A percentile compares a stretch with the other conserved stretches of the same genome.
These are phyloP conservation scores for rapeseed (Brassica napus) DNA, from an alignment of 345 rosid genomes.

Conservation along the genomic window DNA sequence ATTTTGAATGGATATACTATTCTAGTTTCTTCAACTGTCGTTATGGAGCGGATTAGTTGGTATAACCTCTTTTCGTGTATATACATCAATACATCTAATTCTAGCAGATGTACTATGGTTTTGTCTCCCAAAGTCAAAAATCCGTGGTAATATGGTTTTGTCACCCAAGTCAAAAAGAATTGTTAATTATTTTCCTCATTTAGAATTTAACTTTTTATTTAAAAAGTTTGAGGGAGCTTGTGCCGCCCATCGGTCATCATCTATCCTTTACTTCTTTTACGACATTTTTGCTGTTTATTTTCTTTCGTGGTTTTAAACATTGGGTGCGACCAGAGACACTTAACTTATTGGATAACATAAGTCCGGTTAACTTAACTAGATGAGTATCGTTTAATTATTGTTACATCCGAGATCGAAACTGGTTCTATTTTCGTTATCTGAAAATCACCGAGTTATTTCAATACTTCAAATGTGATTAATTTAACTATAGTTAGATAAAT, in stretches of 20 bases:
- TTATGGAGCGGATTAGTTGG: not conserved
- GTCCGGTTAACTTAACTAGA: constrained; percentile 10
- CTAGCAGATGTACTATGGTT: not conserved
- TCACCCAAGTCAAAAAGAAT: constrained; percentile 7
- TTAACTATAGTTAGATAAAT: not conserved
- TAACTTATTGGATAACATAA: not conserved
- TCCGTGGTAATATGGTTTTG: constrained; percentile 23
- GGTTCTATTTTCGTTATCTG: not conserved
- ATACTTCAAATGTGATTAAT: not conserved
- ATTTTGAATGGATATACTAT: not conserved
- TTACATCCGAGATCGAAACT: not conserved
- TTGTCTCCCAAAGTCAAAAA: not conserved
- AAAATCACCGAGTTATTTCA: not conserved
- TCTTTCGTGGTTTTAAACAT: not conserved
- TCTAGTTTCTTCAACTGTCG: not conserved
- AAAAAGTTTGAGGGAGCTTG: constrained; percentile 1
- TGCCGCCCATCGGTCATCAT: constrained; percentile 38
- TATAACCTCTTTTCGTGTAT: constrained; percentile 6
- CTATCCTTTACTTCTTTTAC: not conserved
- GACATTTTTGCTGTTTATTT: not conserved
- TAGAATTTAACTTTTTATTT: constrained; percentile 27
- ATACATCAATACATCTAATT: not conserved
- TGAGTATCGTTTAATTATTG: not conserved
- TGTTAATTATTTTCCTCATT: constrained; percentile 15
- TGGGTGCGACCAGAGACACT: constrained; percentile 7